A percentile compares a stretch with the other conserved stretches of the same genome.
phyloP scores from a whole-genome alignment of 192 early-diverging fungal genomes.

The Gaertneriomyces semiglobifer region DNA sequence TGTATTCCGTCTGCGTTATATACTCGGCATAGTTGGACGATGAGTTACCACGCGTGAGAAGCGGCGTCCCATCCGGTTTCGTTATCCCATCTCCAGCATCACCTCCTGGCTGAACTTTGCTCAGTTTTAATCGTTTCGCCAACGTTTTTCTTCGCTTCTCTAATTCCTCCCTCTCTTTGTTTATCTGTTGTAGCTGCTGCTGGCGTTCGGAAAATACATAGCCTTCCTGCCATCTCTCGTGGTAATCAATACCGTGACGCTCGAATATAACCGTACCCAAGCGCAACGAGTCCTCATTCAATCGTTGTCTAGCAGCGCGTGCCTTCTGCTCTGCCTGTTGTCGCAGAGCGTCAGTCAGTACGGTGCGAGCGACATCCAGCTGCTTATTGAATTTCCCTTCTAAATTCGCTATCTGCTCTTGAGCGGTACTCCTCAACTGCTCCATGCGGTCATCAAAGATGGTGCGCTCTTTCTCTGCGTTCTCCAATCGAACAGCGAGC shows the following conservation, averaged over 20 bases:
- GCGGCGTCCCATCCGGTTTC: no score
- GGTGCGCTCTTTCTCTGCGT: no score
- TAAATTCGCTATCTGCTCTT: constrained; percentile 10
- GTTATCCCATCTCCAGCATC: no score
- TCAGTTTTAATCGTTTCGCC: constrained; percentile 15
- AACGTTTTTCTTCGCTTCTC: constrained; percentile 25
- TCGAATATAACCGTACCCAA: constrained; percentile 14
- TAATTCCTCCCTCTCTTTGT: constrained; percentile 27
- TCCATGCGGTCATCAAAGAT: no score
- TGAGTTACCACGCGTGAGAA: not conserved
- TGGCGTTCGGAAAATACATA: constrained; percentile 19
- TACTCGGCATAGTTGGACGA: not conserved
- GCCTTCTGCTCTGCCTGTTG: constrained; percentile 1
- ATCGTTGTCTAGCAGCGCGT: not conserved
- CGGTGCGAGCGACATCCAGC: constrained; percentile 8
- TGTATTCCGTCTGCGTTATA: constrained; percentile 9
- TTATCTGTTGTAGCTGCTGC: constrained; percentile 13
- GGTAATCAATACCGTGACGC: constrained; percentile 26
- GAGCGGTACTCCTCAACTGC: not conserved
- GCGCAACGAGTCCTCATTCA: constrained; percentile 5
- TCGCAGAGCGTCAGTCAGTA: constrained; percentile 5
- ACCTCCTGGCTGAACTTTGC: not conserved
- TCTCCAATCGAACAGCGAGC: no score
- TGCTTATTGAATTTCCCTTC: not conserved
- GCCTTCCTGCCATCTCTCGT: constrained; percentile 32